Conservation (phyloP, 2,329 filamentous ascomycete genomes). For the Dichotomopilus funicola region DNA sequence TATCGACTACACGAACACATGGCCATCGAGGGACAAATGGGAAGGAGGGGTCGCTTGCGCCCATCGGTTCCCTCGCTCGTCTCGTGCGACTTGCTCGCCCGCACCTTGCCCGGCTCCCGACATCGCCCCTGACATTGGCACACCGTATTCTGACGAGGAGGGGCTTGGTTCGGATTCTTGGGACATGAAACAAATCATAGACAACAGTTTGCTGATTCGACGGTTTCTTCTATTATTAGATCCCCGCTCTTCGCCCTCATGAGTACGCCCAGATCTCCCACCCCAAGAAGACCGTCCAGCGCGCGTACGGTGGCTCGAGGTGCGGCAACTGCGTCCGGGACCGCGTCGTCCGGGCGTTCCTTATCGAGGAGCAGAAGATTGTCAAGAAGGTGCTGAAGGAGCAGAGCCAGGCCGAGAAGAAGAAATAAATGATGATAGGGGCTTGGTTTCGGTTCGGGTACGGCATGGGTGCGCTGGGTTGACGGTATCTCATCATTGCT, state of each 20-base stretch:
- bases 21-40: too few relatives aligned
- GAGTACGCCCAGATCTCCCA: constrained; percentile 96
- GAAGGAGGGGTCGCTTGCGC: too few relatives aligned
- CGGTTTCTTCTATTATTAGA: constrained; percentile 41
- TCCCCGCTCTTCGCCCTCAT: constrained; percentile 94
- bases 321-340: constrained; percentile 98
- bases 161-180: neutral
- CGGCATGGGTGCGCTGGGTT: constrained; percentile 25
- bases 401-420: constrained; percentile 69
- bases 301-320: constrained; percentile 96
- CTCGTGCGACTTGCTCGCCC: too few relatives aligned
- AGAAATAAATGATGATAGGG: constrained; percentile 52
- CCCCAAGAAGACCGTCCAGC: constrained; percentile 99
- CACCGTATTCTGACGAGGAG: neutral
- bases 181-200: neutral
- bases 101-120: too few relatives aligned
- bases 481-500: constrained; percentile 41
- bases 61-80: too few relatives aligned
- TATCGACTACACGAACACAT: too few relatives aligned
- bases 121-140: too few relatives aligned
- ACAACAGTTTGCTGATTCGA: constrained; percentile 26
- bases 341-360: constrained; percentile 93
- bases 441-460: constrained; percentile 20
- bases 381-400: constrained; percentile 99
- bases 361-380: constrained; percentile 99